Base-by-base conservation (phyloP, 2,329 filamentous ascomycete species). In the Aspergillus versicolor region DNA sequence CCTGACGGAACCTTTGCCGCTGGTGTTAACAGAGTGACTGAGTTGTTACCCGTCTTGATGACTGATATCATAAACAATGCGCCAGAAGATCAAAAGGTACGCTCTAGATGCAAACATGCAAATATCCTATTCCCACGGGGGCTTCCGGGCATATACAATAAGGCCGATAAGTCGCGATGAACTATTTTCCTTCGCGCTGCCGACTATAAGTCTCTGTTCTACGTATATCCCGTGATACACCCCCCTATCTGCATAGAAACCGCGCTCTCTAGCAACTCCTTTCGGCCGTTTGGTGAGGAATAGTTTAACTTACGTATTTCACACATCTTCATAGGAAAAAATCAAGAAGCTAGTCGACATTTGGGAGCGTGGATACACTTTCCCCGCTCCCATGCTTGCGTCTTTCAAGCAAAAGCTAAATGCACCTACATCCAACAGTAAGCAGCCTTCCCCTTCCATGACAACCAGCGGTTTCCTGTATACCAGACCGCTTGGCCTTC, bases 21-120 rank as follows among this genome's bases (percentile, higher is more conserved):
- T 68, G 94, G 93, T 69, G 92, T 97, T 72, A 88, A 96, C 84
- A 90, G 91, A 87, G 91, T 97, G 79, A 96, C 92, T 74, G 92
- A 97, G 80, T 82, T 97, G 72, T 87, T 99, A 74, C 92, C 93
- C 64, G 87, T 89, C 67, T 81, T 99, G 78, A 96, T 99, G 89
- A 92, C 90, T 84, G 93, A 97, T 77, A 93, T 97, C 73, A 84
- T 95, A 76, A 88, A 89, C 74, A 87, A 87, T 70, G 90, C 91
- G 67, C 94, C 94, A 56, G 86, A 89, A 75, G 91, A 95, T 79
- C 94, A 99, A 85, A 97, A 96, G 90, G 90, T 94, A 93, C 84
- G 90, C 87, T 80, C 71, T 70, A 71, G 71, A 76, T 67, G 60
- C 65, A 61, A 21, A 63, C 52, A 62, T 59, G 56, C 59, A 52